Conservation (phyloP, 352 stramenopile species). For the Pythium dissotocum region DNA sequence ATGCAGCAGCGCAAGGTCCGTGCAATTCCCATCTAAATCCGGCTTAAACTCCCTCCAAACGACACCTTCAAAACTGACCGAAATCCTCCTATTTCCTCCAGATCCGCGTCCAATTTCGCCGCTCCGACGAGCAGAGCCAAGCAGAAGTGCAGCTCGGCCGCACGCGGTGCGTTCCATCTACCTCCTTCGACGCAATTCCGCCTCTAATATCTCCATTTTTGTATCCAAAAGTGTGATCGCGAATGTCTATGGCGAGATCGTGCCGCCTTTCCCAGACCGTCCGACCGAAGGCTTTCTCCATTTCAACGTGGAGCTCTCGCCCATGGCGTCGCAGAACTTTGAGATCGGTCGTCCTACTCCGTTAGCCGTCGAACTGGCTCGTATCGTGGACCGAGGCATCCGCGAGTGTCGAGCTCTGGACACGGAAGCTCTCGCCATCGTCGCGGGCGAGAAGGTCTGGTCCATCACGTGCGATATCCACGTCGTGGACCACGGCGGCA, state of each 20-base stretch:
- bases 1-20: constrained; percentile 77
- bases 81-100: constrained; percentile 7
- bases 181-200: background rate
- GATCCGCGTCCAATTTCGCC: constrained; percentile 82
- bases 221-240: constrained; percentile 55
- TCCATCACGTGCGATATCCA: constrained; percentile 90
- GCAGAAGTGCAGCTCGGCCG: constrained; percentile 76
- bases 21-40: background rate
- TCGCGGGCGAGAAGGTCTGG: constrained; percentile 94
- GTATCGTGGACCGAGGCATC: constrained; percentile 91
- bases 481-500: constrained; percentile 92
- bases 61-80: background rate
- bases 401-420: constrained; percentile 92
- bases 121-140: constrained; percentile 73
- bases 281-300: constrained; percentile 88
- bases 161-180: constrained; percentile 52
- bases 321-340: constrained; percentile 84
- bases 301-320: constrained; percentile 83
- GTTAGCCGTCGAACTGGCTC: constrained; percentile 76
- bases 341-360: constrained; percentile 51
- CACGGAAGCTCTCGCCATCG: constrained; percentile 93
- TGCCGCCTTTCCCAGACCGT: constrained; percentile 83
- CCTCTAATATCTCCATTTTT: background rate
- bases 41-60: background rate
- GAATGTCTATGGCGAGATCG: constrained; percentile 84